A percentile compares a stretch with the other conserved stretches of the same genome.
Conservation (phyloP, 2,329 filamentous ascomycete species). For the Alternaria ventricosa region DNA sequence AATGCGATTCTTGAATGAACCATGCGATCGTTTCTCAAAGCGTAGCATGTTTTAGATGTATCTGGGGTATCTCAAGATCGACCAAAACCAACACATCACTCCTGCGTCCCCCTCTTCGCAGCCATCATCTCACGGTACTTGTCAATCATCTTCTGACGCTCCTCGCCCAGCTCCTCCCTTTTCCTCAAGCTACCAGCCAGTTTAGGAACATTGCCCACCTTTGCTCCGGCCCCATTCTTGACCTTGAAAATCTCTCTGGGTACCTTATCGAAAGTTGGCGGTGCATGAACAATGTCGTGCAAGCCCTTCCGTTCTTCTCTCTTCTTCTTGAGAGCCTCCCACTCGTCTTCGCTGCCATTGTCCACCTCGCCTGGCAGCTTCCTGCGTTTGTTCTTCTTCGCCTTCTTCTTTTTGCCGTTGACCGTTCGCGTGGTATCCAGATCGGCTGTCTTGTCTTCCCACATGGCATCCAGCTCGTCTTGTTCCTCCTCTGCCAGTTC, state of each 20-base stretch:
- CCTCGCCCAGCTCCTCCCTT: conserved; percentile 74
- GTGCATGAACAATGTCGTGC: conserved; percentile 72
- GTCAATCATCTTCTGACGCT: conserved; percentile 74
- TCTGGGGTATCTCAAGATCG: not conserved
- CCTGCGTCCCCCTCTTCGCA: conserved; percentile 27
- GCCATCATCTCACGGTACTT: conserved; percentile 74
- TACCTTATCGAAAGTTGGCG: conserved; percentile 72
- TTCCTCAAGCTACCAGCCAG: conserved; percentile 72
- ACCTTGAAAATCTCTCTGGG: conserved; percentile 70
- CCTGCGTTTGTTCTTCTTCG: conserved; percentile 58
- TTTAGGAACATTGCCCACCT: conserved; percentile 73
- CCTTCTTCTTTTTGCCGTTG: conserved; percentile 57
- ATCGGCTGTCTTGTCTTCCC: conserved; percentile 68
- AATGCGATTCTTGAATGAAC: not conserved
- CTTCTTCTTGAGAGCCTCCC: conserved; percentile 71
- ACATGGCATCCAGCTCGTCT: conserved; percentile 66
- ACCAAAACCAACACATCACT: not conserved
- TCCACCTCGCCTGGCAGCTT: conserved; percentile 58
- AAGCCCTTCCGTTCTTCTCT: conserved; percentile 62
- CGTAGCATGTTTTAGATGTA: not conserved
- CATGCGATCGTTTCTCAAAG: not conserved
- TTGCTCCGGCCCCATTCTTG: conserved; percentile 67
- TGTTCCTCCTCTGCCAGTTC: conserved; percentile 70
- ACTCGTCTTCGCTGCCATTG: conserved; percentile 74
- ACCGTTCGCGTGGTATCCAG: conserved; percentile 58